Conservation (phyloP, 352 stramenopile genomes). For the Globisporangium cystogenes region DNA sequence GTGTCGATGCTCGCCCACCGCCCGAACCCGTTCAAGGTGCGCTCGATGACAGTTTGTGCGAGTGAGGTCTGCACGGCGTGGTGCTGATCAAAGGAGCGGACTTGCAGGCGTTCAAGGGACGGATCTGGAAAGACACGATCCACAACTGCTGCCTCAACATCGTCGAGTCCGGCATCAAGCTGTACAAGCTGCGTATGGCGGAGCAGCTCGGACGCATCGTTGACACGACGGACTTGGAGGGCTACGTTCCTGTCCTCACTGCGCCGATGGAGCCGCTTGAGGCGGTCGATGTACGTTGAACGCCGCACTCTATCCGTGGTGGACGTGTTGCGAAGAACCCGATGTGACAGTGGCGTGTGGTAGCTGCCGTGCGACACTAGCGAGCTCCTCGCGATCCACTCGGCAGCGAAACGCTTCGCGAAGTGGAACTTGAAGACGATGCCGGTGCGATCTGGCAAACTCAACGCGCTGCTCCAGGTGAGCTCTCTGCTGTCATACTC, state of each 20-base stretch:
- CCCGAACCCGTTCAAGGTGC: slow-evolving; percentile 59
- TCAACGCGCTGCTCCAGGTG: slow-evolving; percentile 58
- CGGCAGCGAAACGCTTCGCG: slow-evolving; percentile 40
- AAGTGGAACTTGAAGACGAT: slow-evolving; percentile 55
- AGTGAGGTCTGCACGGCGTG: too few species aligned
- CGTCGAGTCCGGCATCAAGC: slow-evolving; percentile 69
- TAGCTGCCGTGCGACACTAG: slow-evolving; percentile 62
- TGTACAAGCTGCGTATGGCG: slow-evolving; percentile 75
- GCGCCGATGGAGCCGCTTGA: slow-evolving; percentile 18
- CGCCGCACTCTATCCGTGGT: too few species aligned
- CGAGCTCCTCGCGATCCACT: slow-evolving; percentile 40
- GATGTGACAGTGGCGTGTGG: neutral
- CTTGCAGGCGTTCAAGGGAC: slow-evolving; percentile 48
- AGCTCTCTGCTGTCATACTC: neutral
- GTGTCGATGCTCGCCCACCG: slow-evolving; percentile 72
- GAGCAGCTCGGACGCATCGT: slow-evolving; percentile 62
- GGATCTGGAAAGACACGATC: slow-evolving; percentile 74
- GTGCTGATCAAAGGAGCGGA: too few species aligned
- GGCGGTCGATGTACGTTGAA: slow-evolving; percentile 28
- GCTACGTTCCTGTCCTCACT: slow-evolving; percentile 39
- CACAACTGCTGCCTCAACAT: slow-evolving; percentile 80
- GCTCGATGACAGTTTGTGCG: too few species aligned
- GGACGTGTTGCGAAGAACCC: neutral
- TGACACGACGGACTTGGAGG: slow-evolving; percentile 59
- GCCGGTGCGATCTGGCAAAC: slow-evolving; percentile 59